Base-by-base conservation (phyloP, 2,329 filamentous ascomycete genomes). In the Aspergillus eucalypticola region DNA sequence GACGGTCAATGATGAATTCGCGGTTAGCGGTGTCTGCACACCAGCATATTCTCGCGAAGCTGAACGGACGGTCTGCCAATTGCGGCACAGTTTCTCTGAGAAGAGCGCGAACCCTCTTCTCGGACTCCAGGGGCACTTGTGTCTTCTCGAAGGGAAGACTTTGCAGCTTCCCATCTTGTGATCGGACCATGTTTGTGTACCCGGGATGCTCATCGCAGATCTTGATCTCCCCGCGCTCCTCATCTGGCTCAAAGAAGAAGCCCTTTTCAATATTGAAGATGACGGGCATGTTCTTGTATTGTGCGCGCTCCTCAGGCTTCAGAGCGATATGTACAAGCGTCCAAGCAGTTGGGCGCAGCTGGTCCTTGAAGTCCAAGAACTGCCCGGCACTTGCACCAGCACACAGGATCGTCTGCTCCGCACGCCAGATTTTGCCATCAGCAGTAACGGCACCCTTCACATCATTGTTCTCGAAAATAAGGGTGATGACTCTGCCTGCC, bases 1-100 rank as follows among this genome's bases (percentile, higher is more conserved):
- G 82, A 44, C 69, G 73, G 48, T 79, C 79, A 59, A 86, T 83
- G 6, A 86, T 66, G 59, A 85, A 84, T 41, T 79, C 74, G 2
- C 82, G 76, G 67, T 86, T 81, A 0, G 81, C 78, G 0, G 83
- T 86, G 64, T 86, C 84, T 0, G 82, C 81, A 61, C 83, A 84
- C 84, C 84, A 86, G 68, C 83, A 86, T 49, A 86, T 80, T 5
- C 81, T 73, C 3, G 81, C 81, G 60, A 82, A 83, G 53, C 74
- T 79, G 54, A 86, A 82, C 0, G 77, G 76, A 1, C 83, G 77
- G 2, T 79, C 68, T 1, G 78, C 77, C 4, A 86, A 76, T 41
- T 84, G 81, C 1, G 83, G 83, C 75, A 85, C 80, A 1, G 79
- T 82, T 53, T 84, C 81, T 6, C 69, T 67, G 15, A 86, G 69